Conservation (phyloP, 257 asterid species). For the Nicotiana tomentosiformis region DNA sequence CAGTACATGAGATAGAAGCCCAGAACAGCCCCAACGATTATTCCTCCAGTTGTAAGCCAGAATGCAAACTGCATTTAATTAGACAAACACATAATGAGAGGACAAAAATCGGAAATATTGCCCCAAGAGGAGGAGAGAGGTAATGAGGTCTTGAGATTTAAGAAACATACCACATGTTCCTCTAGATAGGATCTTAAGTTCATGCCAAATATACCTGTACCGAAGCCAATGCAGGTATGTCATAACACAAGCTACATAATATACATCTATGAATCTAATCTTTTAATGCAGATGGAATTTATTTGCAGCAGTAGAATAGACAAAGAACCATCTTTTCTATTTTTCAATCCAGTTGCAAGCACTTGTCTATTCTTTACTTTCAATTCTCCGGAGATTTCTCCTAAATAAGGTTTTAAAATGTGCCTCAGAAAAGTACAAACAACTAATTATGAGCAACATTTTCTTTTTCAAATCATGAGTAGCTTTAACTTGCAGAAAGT, state of each 20-base stretch:
- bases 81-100: conserved; percentile 6
- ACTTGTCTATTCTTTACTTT: neutral
- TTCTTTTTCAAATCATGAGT: neutral
- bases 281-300: neutral
- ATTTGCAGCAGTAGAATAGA: neutral
- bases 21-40: conserved; percentile 58
- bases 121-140: neutral
- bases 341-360: neutral
- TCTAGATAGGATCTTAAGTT: conserved; percentile 94
- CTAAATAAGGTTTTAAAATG: neutral
- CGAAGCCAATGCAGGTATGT: conserved; percentile 5
- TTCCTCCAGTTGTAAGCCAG: conserved; percentile 94
- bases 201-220: conserved; percentile 97
- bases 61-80: conserved; percentile 69
- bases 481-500: neutral
- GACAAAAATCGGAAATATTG: neutral
- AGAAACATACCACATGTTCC: conserved; percentile 63
- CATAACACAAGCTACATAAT: neutral
- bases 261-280: neutral
- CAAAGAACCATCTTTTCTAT: neutral
- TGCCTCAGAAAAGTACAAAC: neutral
- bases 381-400: neutral
- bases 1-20: conserved; percentile 70
- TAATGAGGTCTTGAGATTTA: neutral
- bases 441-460: neutral